Conservation (phyloP, 352 stramenopile species). For the Phytophthora foliorum region DNA sequence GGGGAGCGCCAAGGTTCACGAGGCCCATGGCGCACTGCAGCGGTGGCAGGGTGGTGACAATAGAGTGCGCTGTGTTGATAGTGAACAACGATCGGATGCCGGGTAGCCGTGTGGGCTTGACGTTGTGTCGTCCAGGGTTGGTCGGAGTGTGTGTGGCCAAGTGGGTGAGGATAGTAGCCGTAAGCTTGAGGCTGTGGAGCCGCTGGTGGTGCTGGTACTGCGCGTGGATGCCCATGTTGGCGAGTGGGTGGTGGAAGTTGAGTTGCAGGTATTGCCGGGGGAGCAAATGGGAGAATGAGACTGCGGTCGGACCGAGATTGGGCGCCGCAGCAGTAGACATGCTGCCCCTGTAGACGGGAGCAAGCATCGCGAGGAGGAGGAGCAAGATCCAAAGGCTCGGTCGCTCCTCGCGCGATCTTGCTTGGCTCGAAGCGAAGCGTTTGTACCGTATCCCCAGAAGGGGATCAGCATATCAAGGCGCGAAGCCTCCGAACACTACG, state of each 20-base stretch:
- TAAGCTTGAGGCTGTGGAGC: constrained; percentile 40
- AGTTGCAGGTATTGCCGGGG: constrained; percentile 34
- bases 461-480: constrained; percentile 27
- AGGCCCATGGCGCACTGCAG: constrained; percentile 32
- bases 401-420: constrained; percentile 37
- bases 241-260: constrained; percentile 5
- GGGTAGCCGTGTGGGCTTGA: constrained; percentile 18
- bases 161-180: constrained; percentile 37
- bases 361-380: constrained; percentile 29
- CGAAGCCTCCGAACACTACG: constrained; percentile 13
- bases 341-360: constrained; percentile 33
- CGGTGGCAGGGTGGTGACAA: constrained; percentile 21
- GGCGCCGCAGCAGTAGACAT: not conserved
- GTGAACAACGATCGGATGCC: constrained; percentile 35
- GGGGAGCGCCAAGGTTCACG: constrained; percentile 21
- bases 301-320: constrained; percentile 23
- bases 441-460: constrained; percentile 28
- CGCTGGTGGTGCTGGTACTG: constrained; percentile 31
- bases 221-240: constrained; percentile 30
- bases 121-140: constrained; percentile 32
- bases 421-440: constrained; percentile 20
- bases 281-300: constrained; percentile 50
- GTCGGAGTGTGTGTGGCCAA: constrained; percentile 28
- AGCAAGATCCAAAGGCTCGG: constrained; percentile 38
- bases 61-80: constrained; percentile 3